Base-by-base conservation (phyloP, 2,329 filamentous ascomycete genomes). In the Achaetomium macrosporum region DNA sequence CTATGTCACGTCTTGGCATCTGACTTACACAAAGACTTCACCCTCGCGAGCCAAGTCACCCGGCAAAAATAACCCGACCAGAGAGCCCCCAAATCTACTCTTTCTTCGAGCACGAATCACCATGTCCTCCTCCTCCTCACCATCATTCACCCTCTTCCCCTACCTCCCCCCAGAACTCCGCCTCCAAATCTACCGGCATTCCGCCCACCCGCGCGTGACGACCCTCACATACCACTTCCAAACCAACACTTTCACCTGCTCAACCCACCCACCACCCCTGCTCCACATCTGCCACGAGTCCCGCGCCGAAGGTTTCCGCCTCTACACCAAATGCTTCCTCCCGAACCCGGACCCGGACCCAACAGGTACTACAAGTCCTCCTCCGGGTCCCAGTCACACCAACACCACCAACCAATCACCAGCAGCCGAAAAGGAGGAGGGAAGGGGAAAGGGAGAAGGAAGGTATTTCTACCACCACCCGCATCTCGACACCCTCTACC, bases 221-320 rank as follows among this genome's bases (percentile, higher is more conserved):
- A 65, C 71, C 47, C 66, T 74, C 44, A 63, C 63, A 52, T 76
- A 76, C 61, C 61, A 68, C 37, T 54, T 64, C 10, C 37, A 47
- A 25, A 68, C 70, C 11, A 63, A 64, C 5, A 67, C 73, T 17
- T 48, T 50, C 42, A 19, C 8, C 35, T 50, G 41, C 19, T 19
- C 46, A 33, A 54, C 51, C 8, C 58, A 64, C 33, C 69, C 69
- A 12, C 74, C 75, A 0, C 58, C 68, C 11, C 60, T 73, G 40
- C 67, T 77, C 13, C 71, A 73, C 36, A 65, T 65, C 53, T 72
- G 65, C 56, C 68, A 59, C 31, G 74, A 77, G 62, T 68, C 74
- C 7, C 69, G 75, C 36, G 54, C 59, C 36, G 73, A 76, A 58
- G 71, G 69, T 20, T 59, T 71, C 47, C 64, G 66, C 42, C 54